These are phyloP conservation scores for Barnettozyma populi DNA, from an alignment of 805 yeast species.

Conservation along the genomic window DNA sequence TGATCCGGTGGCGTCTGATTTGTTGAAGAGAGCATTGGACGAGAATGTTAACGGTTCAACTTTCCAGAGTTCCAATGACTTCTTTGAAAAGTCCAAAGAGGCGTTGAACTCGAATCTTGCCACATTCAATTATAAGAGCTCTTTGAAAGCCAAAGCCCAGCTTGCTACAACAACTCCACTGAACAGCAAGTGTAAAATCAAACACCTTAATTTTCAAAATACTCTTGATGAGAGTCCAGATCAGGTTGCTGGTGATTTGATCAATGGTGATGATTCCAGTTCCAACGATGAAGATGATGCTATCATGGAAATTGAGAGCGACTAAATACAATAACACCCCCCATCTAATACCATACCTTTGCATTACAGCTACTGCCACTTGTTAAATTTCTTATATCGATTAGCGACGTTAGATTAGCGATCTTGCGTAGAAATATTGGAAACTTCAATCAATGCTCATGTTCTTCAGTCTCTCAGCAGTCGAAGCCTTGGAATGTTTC, in stretches of 20 bases:
- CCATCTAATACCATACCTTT: background rate
- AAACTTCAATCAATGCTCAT: too few species aligned
- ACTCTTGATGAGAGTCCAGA: slow-evolving; percentile 19
- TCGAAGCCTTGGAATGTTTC: too few species aligned
- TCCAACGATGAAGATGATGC: slow-evolving; percentile 47
- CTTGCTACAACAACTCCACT: slow-evolving; percentile 22
- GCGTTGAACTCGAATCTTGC: slow-evolving; percentile 24
- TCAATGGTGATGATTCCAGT: slow-evolving; percentile 32
- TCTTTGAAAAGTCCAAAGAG: slow-evolving; percentile 26
- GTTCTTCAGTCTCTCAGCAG: too few species aligned
- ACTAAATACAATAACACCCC: slow-evolving; percentile 22
- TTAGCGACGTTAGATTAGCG: background rate
- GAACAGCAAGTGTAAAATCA: slow-evolving; percentile 23
- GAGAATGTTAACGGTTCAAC: slow-evolving; percentile 33
- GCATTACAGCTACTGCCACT: background rate
- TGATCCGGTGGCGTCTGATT: slow-evolving; percentile 80
- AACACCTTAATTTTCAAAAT: background rate
- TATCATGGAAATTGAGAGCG: slow-evolving; percentile 57
- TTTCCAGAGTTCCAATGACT: slow-evolving; percentile 12
- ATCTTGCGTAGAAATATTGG: background rate
- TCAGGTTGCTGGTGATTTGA: slow-evolving; percentile 23
- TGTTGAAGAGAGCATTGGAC: slow-evolving; percentile 74
- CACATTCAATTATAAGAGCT: slow-evolving; percentile 23
- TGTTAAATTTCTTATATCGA: background rate
- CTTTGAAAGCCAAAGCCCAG: slow-evolving; percentile 6